Percentiles rank a stretch among this genome's conserved stretches.
Conservation (phyloP, 257 asterid species). For the Catharanthus roseus region DNA sequence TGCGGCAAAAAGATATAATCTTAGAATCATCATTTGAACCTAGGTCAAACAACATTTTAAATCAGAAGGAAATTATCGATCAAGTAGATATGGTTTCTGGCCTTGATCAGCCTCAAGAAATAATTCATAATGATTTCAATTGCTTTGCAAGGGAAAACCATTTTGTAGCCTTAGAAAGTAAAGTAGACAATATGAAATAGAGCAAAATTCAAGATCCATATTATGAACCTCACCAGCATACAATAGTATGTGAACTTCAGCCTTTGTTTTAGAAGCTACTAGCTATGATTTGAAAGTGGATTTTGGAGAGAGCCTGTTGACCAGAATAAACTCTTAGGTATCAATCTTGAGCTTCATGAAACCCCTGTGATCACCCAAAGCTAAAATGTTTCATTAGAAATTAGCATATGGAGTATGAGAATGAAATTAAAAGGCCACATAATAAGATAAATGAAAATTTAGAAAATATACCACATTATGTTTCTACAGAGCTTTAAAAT, state of each 20-base stretch:
- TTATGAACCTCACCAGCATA: constrained; percentile 7
- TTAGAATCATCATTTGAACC: constrained; percentile 22
- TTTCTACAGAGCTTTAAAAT: too few relatives aligned
- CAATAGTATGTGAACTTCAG: neutral
- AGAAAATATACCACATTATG: too few relatives aligned
- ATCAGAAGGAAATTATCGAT: constrained; percentile 13
- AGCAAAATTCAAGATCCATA: constrained; percentile 22
- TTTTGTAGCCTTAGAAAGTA: constrained; percentile 13
- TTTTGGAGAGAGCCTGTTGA: constrained; percentile 11
- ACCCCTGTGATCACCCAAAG: constrained; percentile 30
- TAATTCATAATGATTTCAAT: constrained; percentile 7
- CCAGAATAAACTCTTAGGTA: constrained; percentile 12
- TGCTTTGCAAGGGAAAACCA: constrained; percentile 19
- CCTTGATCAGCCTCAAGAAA: constrained; percentile 8
- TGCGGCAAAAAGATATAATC: constrained; percentile 12
- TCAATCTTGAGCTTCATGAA: constrained; percentile 33
- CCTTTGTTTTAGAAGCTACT: neutral
- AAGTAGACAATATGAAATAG: constrained; percentile 14
- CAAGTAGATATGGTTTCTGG: constrained; percentile 11
- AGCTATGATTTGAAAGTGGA: neutral
- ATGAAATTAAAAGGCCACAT: too few relatives aligned
- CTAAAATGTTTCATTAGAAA: constrained; percentile 12
- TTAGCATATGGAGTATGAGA: constrained; percentile 2
- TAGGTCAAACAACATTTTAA: constrained; percentile 1
- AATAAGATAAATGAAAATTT: too few relatives aligned